These are phyloP conservation scores for Stephania japonica DNA, from an alignment of 164 flowering plant species.

Conservation along the genomic window DNA sequence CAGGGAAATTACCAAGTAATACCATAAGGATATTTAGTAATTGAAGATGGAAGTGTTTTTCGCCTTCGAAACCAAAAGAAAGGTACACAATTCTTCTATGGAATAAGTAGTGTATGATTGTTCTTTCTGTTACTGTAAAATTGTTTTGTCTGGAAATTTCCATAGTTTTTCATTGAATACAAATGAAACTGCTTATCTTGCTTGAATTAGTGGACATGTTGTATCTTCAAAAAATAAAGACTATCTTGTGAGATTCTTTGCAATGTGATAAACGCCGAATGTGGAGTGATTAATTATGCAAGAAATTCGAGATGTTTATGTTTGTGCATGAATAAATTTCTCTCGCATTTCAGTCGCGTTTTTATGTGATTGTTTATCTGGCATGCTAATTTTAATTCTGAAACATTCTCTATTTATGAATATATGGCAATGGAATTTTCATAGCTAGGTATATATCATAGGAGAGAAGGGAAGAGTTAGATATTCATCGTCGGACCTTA, in stretches of 20 bases:
- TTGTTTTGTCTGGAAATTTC: neutral
- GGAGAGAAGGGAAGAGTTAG: neutral
- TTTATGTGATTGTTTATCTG: no score
- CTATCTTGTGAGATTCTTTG: neutral
- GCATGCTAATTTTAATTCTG: no score
- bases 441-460: neutral
- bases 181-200: neutral
- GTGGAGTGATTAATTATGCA: neutral
- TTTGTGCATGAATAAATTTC: no score
- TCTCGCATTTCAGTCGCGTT: no score
- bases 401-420: no score
- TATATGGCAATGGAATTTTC: neutral
- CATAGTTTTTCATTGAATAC: neutral
- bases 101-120: conserved; percentile 3
- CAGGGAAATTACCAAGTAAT: neutral
- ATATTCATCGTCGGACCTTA: neutral
- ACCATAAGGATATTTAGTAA: neutral
- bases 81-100: neutral
- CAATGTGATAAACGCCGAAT: neutral
- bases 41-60: neutral
- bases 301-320: neutral
- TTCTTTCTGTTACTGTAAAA: neutral
- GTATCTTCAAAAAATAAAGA: neutral
- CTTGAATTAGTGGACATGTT: neutral
- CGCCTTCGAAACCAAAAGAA: neutral